Evolutionary conservation across 148 eudicot genomes (phyloP), one percentile per base, ranked within the genome.

Genomic region (Dysphania ambrosioides): DNA sequence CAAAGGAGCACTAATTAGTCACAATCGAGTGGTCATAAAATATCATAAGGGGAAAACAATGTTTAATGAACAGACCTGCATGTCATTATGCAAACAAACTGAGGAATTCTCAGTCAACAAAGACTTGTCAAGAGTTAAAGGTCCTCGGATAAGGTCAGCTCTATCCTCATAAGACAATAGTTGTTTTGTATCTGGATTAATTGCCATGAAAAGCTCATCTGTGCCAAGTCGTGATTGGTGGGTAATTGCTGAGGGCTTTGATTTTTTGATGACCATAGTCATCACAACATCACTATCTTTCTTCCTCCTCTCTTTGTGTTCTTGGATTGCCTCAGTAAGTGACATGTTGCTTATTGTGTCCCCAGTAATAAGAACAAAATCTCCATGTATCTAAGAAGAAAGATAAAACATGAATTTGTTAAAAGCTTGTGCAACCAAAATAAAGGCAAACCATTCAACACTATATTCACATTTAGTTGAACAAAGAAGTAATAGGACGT

Each of bases 281-380:
- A 94, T 94, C 51, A 94, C 95, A 65, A 97, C 97, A 82, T 94
- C 88, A 62, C 81, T 85, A 75, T 94, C 97, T 78, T 85, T 90
- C 84, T 84, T 92, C 79, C 79, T 84, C 83, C 98, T 91, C 66
- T 94, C 98, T 81, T 86, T 91, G 84, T 94, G 98, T 69, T 94
- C 92, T 77, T 85, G 85, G 78, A 94, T 90, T 73, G 87, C 96
- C 83, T 87, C 85, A 0, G 87, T 83, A 16, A 91, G 90, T 41
- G 92, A 82, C 96, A 94, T 94, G 83, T 91, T 94, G 87, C 97
- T 90, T 70, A 94, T 85, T 35, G 97, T 94, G 78, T 94, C 98
- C 73, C 98, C 98, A 72, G 88, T 80, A 70, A 94, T 79, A 72
- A 94, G 98, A 55, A 94, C 72, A 64, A 94, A 94, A 87, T 91